These are phyloP conservation scores for Irineochytrium annulatum DNA, from an alignment of 192 early-diverging fungal genomes.

Conservation along the genomic window DNA sequence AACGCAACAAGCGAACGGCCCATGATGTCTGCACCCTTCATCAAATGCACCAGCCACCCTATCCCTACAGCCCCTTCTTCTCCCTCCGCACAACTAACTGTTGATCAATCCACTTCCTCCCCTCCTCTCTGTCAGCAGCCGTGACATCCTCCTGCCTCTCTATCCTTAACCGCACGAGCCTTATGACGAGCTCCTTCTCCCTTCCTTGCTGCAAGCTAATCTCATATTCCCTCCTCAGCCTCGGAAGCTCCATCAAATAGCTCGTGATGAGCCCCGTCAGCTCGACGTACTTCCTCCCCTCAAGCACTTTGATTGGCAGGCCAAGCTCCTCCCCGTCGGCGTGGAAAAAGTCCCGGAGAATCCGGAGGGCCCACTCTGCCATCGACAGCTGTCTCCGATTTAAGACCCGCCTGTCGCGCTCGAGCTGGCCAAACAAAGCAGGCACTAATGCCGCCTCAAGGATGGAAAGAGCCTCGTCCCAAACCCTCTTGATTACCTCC, in stretches of 20 bases:
- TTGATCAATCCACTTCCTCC: conserved; percentile 36
- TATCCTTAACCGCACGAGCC: conserved; percentile 37
- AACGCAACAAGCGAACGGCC: neutral
- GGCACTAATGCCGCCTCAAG: conserved; percentile 39
- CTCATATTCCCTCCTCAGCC: conserved; percentile 48
- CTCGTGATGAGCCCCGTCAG: conserved; percentile 19
- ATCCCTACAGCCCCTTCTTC: neutral
- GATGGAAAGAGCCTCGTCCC: conserved; percentile 44
- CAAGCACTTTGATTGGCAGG: conserved; percentile 30
- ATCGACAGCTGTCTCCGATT: conserved; percentile 44
- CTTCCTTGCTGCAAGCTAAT: conserved; percentile 22
- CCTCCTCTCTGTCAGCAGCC: conserved; percentile 25
- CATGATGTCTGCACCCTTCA: neutral
- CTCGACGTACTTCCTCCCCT: conserved; percentile 35
- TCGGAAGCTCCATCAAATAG: conserved; percentile 31
- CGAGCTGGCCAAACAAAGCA: conserved; percentile 47
- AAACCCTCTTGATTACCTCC: conserved; percentile 48
- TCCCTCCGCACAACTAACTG: conserved; percentile 33
- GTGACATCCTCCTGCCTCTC: conserved; percentile 35
- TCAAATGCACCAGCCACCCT: neutral
- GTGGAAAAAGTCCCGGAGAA: conserved; percentile 48
- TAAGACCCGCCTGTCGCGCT: conserved; percentile 32
- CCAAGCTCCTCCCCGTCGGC: conserved; percentile 46
- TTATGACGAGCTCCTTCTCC: conserved; percentile 34
- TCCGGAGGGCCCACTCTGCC: conserved; percentile 23